phyloP scores from a whole-genome alignment of 2,329 filamentous ascomycete species.

The Ophiostoma montium region DNA sequence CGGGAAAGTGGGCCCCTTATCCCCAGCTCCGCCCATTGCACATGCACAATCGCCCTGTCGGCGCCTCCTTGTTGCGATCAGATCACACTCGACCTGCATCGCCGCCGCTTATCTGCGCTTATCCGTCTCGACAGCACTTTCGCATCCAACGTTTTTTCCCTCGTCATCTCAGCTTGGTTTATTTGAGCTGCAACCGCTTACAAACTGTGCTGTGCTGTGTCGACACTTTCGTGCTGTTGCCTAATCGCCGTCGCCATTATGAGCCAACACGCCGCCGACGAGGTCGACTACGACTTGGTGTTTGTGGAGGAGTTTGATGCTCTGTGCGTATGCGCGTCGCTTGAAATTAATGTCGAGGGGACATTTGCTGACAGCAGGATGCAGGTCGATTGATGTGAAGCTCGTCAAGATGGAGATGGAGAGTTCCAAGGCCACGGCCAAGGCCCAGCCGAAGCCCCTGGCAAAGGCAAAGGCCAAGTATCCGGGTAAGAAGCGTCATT shows the following conservation, averaged over 20 bases:
- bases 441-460: not conserved
- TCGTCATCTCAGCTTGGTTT: too few species aligned
- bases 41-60: not conserved
- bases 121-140: too few species aligned
- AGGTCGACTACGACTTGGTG: constrained; percentile 27
- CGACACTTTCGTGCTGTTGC: too few species aligned
- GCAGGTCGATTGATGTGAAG: constrained; percentile 24
- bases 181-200: too few species aligned
- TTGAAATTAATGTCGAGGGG: too few species aligned
- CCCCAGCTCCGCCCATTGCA: not conserved
- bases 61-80: too few species aligned
- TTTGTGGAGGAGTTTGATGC: constrained; percentile 40
- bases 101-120: too few species aligned
- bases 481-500: constrained; percentile 18
- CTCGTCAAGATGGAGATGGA: constrained; percentile 4
- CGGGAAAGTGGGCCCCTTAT: not conserved
- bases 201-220: too few species aligned
- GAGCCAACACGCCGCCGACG: not conserved
- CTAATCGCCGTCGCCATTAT: not conserved
- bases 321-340: constrained; percentile 23
- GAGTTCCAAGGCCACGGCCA: too few species aligned
- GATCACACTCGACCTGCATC: too few species aligned
- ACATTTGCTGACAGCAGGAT: not conserved
- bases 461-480: constrained; percentile 19
- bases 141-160: too few species aligned